phyloP scores from a whole-genome alignment of 2,329 filamentous ascomycete species.

The Raffaelea albimanens region DNA sequence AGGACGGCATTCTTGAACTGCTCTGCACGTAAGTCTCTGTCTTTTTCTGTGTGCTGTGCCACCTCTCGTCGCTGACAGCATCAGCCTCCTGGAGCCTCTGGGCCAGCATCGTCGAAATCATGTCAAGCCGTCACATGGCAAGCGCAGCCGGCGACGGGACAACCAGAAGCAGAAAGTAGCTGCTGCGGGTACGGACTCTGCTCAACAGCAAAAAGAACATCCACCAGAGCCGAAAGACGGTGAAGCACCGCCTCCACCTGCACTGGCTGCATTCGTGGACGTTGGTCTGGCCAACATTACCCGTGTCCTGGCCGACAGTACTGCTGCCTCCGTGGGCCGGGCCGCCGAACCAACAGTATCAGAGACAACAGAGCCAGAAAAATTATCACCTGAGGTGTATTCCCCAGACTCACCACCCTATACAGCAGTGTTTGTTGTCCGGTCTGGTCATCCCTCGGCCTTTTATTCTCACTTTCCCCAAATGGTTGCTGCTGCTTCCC shows the following conservation, averaged over 20 bases:
- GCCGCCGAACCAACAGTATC: neutral
- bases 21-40: slow-evolving; percentile 48
- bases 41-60: neutral
- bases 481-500: slow-evolving; percentile 34
- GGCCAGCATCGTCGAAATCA: slow-evolving; percentile 50
- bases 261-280: slow-evolving; percentile 47
- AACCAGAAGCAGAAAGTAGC: slow-evolving; percentile 29
- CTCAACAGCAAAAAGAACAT: neutral
- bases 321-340: neutral
- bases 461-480: slow-evolving; percentile 52
- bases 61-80: neutral
- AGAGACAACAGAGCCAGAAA: neutral
- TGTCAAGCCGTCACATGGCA: slow-evolving; percentile 50
- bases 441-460: slow-evolving; percentile 45
- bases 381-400: slow-evolving; percentile 1
- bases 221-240: neutral
- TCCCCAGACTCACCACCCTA: slow-evolving; percentile 22
- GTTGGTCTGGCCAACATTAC: slow-evolving; percentile 58
- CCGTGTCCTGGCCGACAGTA: slow-evolving; percentile 40
- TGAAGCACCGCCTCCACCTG: slow-evolving; percentile 31
- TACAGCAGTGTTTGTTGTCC: slow-evolving; percentile 47
- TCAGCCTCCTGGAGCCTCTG: slow-evolving; percentile 53
- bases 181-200: neutral
- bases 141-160: slow-evolving; percentile 31
- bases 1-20: slow-evolving; percentile 56